A percentile compares a stretch with the other conserved stretches of the same genome.
Conservation (phyloP, 2,329 filamentous ascomycete species). For the Atkinsonella hypoxylon region DNA sequence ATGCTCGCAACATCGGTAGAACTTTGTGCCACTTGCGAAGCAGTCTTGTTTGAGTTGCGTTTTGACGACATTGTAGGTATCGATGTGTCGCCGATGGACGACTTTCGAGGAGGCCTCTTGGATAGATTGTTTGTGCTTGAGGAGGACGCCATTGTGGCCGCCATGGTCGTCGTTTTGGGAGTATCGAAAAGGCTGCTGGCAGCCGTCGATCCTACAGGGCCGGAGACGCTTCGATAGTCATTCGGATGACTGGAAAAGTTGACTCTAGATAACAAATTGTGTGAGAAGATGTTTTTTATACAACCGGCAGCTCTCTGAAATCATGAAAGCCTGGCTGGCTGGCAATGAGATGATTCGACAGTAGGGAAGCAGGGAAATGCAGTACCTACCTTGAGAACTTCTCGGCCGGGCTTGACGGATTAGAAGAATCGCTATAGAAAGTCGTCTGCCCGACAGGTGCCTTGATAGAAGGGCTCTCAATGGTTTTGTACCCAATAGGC, state of each 20-base stretch:
- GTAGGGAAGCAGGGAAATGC: neutral
- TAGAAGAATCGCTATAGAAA: constrained; percentile 26
- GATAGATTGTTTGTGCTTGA: constrained; percentile 27
- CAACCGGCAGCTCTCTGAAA: neutral
- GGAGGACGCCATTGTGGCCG: constrained; percentile 26
- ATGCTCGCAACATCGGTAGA: constrained; percentile 67
- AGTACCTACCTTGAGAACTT: constrained; percentile 21
- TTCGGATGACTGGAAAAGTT: constrained; percentile 26
- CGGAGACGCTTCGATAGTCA: constrained; percentile 35
- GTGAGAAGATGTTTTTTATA: neutral
- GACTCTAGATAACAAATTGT: constrained; percentile 12
- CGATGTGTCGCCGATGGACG: constrained; percentile 82
- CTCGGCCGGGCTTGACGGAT: constrained; percentile 21
- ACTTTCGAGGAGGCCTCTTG: constrained; percentile 51
- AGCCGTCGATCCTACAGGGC: constrained; percentile 32
- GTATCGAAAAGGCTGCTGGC: constrained; percentile 25
- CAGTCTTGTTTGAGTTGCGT: constrained; percentile 35
- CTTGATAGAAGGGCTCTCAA: constrained; percentile 4
- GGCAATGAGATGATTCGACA: neutral
- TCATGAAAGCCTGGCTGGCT: neutral
- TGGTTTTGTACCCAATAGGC: constrained; percentile 8
- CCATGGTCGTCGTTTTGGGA: constrained; percentile 32
- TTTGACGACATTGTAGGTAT: constrained; percentile 63
- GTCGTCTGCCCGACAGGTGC: constrained; percentile 16
- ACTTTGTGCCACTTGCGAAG: constrained; percentile 45